Evolutionary conservation across 2,329 filamentous ascomycete species (phyloP), one percentile per base, ranked within the genome.

Genomic region (Annulohypoxylon truncatum): DNA sequence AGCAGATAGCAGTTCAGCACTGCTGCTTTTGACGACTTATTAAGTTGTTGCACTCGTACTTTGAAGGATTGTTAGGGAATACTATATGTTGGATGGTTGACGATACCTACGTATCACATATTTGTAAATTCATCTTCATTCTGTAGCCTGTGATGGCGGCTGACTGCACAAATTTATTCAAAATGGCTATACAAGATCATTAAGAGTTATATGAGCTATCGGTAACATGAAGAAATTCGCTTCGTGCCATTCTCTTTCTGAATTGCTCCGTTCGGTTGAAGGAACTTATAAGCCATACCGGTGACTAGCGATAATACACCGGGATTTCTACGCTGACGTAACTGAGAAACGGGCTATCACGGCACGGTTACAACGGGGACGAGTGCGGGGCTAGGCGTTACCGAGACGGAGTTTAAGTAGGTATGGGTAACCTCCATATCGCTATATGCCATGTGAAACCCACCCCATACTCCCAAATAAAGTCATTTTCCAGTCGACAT

Each of bases 31-130:
- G 28, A 46, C 31, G 33, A 44, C 35, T 35, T 55, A 3, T 48
- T 42, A 33, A 40, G 35, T 50, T 53, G 10, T 50, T 54, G 15
- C 15, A 46, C 22, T 40, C 29, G 38, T 56, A 31, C 13, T 52
- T 48, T 38, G 7, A 18, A 6, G 22, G 9, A 26, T 28, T 22
- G 13, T 53, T 58, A 44, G 22, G 47, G n/a, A 44, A 48, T 47
- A 47, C 6, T 42, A 18, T 42, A 42, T 42, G 28, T 15, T 50
- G 24, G 40, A 22, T 6, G n/a, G 28, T 29, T 22, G 9, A 42
- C 7, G 51, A 29, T 20, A 54, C 44, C 48, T 61, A 26, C 13
- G 50, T 15, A 60, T 46, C 31, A 40, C 44, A 61, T 53, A 12
- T 42, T 48, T n/a, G 31, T 20, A 48, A 40, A 42, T 46, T 38